Evolutionary conservation across 2,329 filamentous ascomycete species (phyloP), one percentile per base, ranked within the genome.

Genomic region (Pseudocercospora vitis): DNA sequence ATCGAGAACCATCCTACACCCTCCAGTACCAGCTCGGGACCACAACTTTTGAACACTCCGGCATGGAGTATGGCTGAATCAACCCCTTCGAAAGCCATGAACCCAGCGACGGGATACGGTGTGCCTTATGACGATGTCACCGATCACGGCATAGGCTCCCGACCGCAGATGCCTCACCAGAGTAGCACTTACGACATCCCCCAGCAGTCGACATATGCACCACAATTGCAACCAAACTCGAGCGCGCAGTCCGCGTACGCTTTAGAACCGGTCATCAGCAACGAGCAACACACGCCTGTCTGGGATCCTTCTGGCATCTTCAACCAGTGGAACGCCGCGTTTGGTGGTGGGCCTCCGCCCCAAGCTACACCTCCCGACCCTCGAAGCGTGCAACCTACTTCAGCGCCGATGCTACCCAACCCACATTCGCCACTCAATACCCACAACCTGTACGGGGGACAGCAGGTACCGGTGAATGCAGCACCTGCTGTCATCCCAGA

Each of bases 251-350:
- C 56, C 21, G 61, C 58, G 4, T 65, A 62, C 40, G 42, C 53
- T 12, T 48, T 66, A 8, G 64, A 65, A 35, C 62, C 59, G 23
- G 60, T 64, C 51, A 56, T 62, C 37, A 65, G 58, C 58, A 67
- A 63, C 52, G 65, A 67, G 40, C 59, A 60, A 45, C 57, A 58
- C 32, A 57, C 62, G 14, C 65, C 65, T 19, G 63, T 66, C 21
- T 70, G 67, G 67, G 67, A 70, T 58, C 67, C 67, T 3, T 69
- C 66, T 19, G 64, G 66, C 31, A 69, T 70, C 55, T 62, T 58
- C 66, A 95, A 91, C 72, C 90, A 96, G 78, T 97, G 92, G 91
- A 91, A 95, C 73, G 86, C 88, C 68, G 91, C 92, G 61, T 97
- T 96, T 76, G 89, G 90, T 78, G 88, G 86, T 71, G 84, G 71